Conservation (phyloP, 345 rosid genomes). For the Fremontodendron californicum region DNA sequence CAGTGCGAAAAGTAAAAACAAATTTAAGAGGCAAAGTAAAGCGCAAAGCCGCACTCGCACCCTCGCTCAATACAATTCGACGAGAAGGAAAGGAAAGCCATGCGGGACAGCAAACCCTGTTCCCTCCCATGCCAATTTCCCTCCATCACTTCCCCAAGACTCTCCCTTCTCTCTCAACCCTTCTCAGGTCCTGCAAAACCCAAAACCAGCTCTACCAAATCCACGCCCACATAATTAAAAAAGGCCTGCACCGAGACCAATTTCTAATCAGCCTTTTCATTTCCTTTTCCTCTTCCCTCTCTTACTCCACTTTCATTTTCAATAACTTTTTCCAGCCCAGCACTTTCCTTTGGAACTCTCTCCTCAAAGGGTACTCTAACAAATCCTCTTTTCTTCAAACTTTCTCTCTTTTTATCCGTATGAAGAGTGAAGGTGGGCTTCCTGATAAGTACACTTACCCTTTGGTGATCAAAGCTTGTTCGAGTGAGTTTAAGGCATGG, state of each 20-base stretch:
- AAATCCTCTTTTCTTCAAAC: conserved; percentile 29
- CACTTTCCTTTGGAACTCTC: conserved; percentile 55
- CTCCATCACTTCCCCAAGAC: conserved; percentile 4
- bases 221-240: conserved; percentile 60
- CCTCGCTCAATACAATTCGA: not conserved
- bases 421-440: conserved; percentile 38
- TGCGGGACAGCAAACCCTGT: not conserved
- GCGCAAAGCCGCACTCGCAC: not conserved
- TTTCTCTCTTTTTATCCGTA: conserved; percentile 43
- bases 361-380: conserved; percentile 40
- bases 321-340: conserved; percentile 40
- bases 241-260: conserved; percentile 76
- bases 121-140: conserved; percentile 29
- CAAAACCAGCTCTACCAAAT: conserved; percentile 49
- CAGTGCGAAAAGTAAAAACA: not conserved
- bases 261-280: conserved; percentile 46
- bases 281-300: conserved; percentile 31
- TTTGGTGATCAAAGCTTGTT: conserved; percentile 49
- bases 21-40: not conserved
- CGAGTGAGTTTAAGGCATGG: conserved; percentile 30
- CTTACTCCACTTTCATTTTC: conserved; percentile 51
- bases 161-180: conserved; percentile 41
- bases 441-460: conserved; percentile 61
- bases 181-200: conserved; percentile 51
- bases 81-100: not conserved